Evolutionary conservation across 176 grass and related monocot species (phyloP).

Genomic region (Luzula sylvatica): DNA sequence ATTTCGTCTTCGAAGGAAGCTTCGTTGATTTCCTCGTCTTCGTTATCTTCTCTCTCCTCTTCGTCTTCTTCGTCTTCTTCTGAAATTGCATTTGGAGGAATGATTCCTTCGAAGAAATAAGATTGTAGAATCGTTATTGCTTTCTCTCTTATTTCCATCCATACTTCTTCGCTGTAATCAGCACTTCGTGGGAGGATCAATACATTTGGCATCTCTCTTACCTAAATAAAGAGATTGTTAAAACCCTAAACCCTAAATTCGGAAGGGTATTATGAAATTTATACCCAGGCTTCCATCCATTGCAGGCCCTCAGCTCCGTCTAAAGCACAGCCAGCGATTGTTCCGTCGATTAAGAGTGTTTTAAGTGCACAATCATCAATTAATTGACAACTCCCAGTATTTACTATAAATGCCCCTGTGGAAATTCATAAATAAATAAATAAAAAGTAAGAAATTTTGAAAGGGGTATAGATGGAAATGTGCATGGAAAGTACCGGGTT

Average conservation of each 20-base stretch:
- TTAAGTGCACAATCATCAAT: slow-evolving; percentile 95
- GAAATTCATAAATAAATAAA: slow-evolving; percentile 11
- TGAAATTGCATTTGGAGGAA: slow-evolving; percentile 65
- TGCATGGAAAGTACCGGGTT: slow-evolving; percentile 50
- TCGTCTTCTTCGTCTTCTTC: slow-evolving; percentile 78
- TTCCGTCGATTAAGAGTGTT: slow-evolving; percentile 83
- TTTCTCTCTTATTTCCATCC: slow-evolving; percentile 98
- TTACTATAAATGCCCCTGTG: slow-evolving; percentile 89
- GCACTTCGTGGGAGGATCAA: slow-evolving; percentile 89
- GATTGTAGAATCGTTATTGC: slow-evolving; percentile 80
- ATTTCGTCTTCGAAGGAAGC: slow-evolving; percentile 46
- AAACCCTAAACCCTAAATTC: no score
- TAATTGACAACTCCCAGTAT: slow-evolving; percentile 86
- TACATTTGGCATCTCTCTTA: slow-evolving; percentile 97
- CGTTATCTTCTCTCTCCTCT: slow-evolving; percentile 65
- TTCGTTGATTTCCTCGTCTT: slow-evolving; percentile 65
- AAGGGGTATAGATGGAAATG: neutral
- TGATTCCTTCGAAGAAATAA: slow-evolving; percentile 83
- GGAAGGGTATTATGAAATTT: no score
- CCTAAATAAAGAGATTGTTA: slow-evolving; percentile 33
- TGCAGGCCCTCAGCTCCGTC: slow-evolving; percentile 94
- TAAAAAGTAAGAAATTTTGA: neutral
- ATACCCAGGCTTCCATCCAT: slow-evolving; percentile 99
- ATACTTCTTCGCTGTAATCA: slow-evolving; percentile 97
- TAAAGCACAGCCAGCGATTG: slow-evolving; percentile 86